These are phyloP conservation scores for Ophiosphaerella herpotricha DNA, from an alignment of 2,329 filamentous ascomycete genomes.

Conservation along the genomic window DNA sequence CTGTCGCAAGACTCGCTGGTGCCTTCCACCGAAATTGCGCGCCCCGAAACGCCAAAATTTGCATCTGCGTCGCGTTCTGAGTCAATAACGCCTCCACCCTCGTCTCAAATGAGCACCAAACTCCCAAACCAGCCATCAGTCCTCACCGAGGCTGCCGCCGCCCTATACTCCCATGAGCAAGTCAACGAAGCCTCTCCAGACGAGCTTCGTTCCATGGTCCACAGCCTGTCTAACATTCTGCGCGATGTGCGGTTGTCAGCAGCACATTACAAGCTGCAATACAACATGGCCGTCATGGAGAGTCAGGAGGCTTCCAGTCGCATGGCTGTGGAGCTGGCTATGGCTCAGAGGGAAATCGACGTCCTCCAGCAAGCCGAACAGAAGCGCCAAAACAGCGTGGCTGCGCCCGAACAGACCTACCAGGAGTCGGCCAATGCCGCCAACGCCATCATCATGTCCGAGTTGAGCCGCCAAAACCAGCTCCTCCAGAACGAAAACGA, in stretches of 20 bases:
- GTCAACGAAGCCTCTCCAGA: constrained; percentile 58
- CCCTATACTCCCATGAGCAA: constrained; percentile 55
- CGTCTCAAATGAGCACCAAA: constrained; percentile 58
- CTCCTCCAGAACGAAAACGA: constrained; percentile 69
- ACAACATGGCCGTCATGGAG: constrained; percentile 81
- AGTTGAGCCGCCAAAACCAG: constrained; percentile 62
- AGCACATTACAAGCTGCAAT: constrained; percentile 88
- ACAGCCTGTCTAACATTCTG: constrained; percentile 57
- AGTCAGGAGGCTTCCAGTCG: constrained; percentile 83
- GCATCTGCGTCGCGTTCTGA: constrained; percentile 25
- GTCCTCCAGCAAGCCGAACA: constrained; percentile 77
- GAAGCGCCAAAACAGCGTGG: constrained; percentile 62
- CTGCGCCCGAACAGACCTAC: constrained; percentile 58
- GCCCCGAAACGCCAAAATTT: constrained; percentile 30
- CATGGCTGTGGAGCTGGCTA: constrained; percentile 87
- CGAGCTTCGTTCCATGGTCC: constrained; percentile 60
- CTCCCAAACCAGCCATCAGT: constrained; percentile 31
- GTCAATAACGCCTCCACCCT: constrained; percentile 66
- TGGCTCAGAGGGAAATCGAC: constrained; percentile 86
- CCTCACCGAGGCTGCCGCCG: constrained; percentile 41
- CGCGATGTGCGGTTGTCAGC: constrained; percentile 78
- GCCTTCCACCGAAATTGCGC: constrained; percentile 37
- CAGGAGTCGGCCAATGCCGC: constrained; percentile 55
- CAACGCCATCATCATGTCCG: constrained; percentile 61
- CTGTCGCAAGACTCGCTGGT: constrained; percentile 35